Percentiles rank a stretch among this genome's conserved stretches.
These are phyloP conservation scores for Phytophthora pseudosyringae DNA, from an alignment of 352 stramenopile genomes.

Conservation along the genomic window DNA sequence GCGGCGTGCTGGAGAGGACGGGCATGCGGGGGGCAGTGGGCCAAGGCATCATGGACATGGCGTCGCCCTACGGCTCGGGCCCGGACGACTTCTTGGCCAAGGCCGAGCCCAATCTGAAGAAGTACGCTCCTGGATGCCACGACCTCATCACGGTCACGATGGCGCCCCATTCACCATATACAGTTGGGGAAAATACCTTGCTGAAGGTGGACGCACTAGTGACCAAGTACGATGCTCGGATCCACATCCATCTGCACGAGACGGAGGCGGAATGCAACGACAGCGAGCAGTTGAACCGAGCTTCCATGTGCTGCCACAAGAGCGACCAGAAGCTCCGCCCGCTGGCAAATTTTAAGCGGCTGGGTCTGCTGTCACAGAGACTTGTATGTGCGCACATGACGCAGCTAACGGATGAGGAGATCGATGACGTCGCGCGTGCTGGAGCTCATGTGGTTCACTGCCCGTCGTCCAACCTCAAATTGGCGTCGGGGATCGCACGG, in stretches of 20 bases:
- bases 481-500: conserved; percentile 84
- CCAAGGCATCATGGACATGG: conserved; percentile 81
- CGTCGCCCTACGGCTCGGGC: conserved; percentile 56
- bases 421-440: conserved; percentile 59
- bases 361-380: conserved; percentile 72
- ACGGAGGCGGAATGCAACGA: conserved; percentile 81
- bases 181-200: conserved; percentile 71
- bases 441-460: conserved; percentile 86
- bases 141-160: conserved; percentile 67
- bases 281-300: conserved; percentile 64
- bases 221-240: conserved; percentile 59
- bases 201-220: conserved; percentile 50
- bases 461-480: conserved; percentile 91
- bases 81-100: conserved; percentile 82
- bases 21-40: conserved; percentile 77
- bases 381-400: conserved; percentile 85
- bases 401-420: conserved; percentile 86
- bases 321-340: conserved; percentile 77
- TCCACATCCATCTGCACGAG: conserved; percentile 92
- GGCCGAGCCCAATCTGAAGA: conserved; percentile 60
- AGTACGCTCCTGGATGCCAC: conserved; percentile 58
- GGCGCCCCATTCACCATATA: conserved; percentile 87
- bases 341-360: conserved; percentile 79
- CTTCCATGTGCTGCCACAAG: conserved; percentile 83
- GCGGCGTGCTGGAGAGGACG: conserved; percentile 57